Conservation (phyloP, 805 yeast genomes). For the Lachancea kluyveri region DNA sequence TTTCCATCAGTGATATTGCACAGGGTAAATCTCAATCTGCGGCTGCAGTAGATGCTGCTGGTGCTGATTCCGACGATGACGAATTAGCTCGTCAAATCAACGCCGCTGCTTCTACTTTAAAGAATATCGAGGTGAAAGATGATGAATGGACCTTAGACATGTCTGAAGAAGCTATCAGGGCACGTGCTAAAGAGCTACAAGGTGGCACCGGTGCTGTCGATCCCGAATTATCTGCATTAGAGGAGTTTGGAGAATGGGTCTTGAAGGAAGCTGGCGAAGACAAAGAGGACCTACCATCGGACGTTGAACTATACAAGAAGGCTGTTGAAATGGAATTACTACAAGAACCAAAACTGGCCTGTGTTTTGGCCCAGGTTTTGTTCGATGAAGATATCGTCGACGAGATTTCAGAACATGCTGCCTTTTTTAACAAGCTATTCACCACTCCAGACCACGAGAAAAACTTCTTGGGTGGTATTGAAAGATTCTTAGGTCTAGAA, state of each 20-base stretch:
- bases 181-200: constrained; percentile 84
- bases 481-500: constrained; percentile 82
- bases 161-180: constrained; percentile 91
- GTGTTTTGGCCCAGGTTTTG: constrained; percentile 86
- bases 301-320: constrained; percentile 88
- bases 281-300: constrained; percentile 61
- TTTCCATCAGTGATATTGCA: constrained; percentile 72
- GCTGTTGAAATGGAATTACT: constrained; percentile 72
- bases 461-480: constrained; percentile 92
- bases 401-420: constrained; percentile 71
- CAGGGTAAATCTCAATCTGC: constrained; percentile 38
- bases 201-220: constrained; percentile 42
- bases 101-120: constrained; percentile 73
- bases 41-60: constrained; percentile 29
- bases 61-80: constrained; percentile 54
- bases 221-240: constrained; percentile 45
- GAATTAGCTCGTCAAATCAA: constrained; percentile 70
- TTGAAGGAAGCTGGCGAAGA: constrained; percentile 43
- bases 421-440: constrained; percentile 69
- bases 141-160: constrained; percentile 98
- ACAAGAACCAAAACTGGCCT: constrained; percentile 69
- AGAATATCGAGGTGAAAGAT: constrained; percentile 63
- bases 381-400: constrained; percentile 71
- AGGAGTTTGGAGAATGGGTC: constrained; percentile 88
- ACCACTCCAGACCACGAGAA: constrained; percentile 66